Percentiles rank a stretch among this genome's conserved stretches.
phyloP scores from a whole-genome alignment of 345 rosid species.

The Rhodomyrtus tomentosa region DNA sequence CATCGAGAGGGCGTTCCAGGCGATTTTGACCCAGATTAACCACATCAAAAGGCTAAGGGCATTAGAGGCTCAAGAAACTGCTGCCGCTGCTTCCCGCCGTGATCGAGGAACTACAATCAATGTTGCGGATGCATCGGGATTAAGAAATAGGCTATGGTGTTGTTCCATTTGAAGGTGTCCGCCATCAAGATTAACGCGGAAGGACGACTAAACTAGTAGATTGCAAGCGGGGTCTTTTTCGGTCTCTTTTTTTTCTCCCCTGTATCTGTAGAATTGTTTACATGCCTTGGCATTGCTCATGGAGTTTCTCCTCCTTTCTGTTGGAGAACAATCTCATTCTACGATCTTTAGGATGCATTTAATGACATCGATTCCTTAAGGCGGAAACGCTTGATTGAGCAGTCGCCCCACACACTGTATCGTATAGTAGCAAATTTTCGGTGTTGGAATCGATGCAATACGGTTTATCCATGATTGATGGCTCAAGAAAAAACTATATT shows the following conservation, averaged over 20 bases:
- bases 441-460: neutral
- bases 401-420: neutral
- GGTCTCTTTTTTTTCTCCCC: too few relatives aligned
- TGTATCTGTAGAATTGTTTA: neutral
- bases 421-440: neutral
- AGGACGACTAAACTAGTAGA: neutral
- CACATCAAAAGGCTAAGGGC: slow-evolving; percentile 66
- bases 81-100: slow-evolving; percentile 31
- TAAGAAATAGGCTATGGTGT: slow-evolving; percentile 31
- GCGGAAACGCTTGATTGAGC: neutral
- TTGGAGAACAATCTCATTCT: neutral
- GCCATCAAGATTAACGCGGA: neutral
- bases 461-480: too few relatives aligned
- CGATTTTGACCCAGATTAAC: slow-evolving; percentile 52
- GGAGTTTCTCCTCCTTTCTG: neutral
- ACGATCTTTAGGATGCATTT: neutral
- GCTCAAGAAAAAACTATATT: too few relatives aligned
- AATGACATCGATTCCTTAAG: neutral
- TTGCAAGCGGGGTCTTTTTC: neutral
- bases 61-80: slow-evolving; percentile 55
- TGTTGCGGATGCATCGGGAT: slow-evolving; percentile 40
- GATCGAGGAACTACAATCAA: slow-evolving; percentile 60
- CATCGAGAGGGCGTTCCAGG: slow-evolving; percentile 63
- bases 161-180: slow-evolving; percentile 28
- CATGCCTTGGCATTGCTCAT: neutral